Base-by-base conservation (phyloP, 345 rosid genomes). In the Brassica napus region DNA sequence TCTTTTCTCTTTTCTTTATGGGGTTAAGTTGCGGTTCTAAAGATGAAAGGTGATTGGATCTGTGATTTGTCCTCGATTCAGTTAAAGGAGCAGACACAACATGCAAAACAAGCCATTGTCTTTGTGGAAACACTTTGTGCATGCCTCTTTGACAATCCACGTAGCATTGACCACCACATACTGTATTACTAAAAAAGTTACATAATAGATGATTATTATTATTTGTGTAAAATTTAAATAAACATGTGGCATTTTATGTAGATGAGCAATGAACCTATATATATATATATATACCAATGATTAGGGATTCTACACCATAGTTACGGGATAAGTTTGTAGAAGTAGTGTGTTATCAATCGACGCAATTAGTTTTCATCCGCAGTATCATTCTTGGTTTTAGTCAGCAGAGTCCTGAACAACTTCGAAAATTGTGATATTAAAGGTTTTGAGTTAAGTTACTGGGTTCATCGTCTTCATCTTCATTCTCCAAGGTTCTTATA, bases 51-150 rank as follows among this genome's bases (percentile, higher is more conserved):
- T 28, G 80, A 52, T 78, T 59, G 34, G 72, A 24, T 42, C 21
- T 71, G 23, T 71, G 84, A 74, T 79, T 79, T 63, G 87, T 87
- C 6, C 79, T 74, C 83, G 55, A 55, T 86, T 82, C 87, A 44
- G 84, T 86, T 85, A 73, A 63, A 68, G 47, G 54, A 32, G 59
- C 72, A 77, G 76, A 73, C 72, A 75, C 76, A 74, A 80, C 83
- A 80, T 80, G 83, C 76, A 47, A 55, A 70, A 64, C 18, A 75
- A 75, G 57, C 49, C 70, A 58, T 58, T 72, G 39, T 30, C 65
- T 2, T 68, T 63, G 75, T 57, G 62, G 12, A 71, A 80, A 80
- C 75, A 80, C 63, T 80, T 80, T 80, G 68, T 80, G 72, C 83
- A 65, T 80, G 83, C 79, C 3, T 75, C 21, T 80, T 39, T 80